Base-by-base conservation (phyloP, 371 early-diverging fungal genomes). In the Synchytrium microbalum region DNA sequence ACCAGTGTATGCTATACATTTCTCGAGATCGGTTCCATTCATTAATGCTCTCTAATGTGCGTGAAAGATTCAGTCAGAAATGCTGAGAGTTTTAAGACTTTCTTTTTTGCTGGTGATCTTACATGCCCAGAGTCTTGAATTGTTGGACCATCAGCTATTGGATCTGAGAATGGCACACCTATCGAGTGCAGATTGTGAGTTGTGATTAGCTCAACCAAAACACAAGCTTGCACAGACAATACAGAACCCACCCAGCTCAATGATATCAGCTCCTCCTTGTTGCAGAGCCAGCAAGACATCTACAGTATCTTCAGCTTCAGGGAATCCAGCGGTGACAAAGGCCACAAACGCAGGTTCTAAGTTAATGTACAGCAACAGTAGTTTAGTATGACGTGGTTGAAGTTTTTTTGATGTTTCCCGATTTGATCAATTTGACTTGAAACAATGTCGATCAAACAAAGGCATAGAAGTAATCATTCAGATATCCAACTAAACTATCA, bases 101-200 rank as follows among this genome's bases (percentile, higher is more conserved):
- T n/a, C n/a, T n/a, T n/a, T n/a, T n/a, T 56, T 56, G 24, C 31
- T 24, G 27, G 28, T 57, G 10, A 19, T 59, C 46, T 51, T 83
- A 90, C 93, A 63, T 86, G 83, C 67, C 81, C 89, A 32, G 96
- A 86, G 56, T 87, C 89, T 76, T 96, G 96, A 78, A 98, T 96
- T 10, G 92, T 91, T 23, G 93, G 93, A 2, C 98, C 98, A 71
- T 98, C 98, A 13, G 96, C 98, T 53, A 95, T 80, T 28, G 98
- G 97, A 74, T 98, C 98, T 26, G 96, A 93, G 78, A 98, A 98
- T 46, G 98, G 98, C 28, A 98, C 87, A 61, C 89, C 89, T 87
- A 58, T 24, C 8, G 24, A 56, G 24, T 14, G 13, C 30, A n/a
- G n/a, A n/a, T n/a, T n/a, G n/a, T n/a, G n/a, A n/a, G n/a, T n/a